A percentile compares a stretch with the other conserved stretches of the same genome.
Conservation (phyloP, 75 land plant genomes). For the Sequoiadendron giganteum region DNA sequence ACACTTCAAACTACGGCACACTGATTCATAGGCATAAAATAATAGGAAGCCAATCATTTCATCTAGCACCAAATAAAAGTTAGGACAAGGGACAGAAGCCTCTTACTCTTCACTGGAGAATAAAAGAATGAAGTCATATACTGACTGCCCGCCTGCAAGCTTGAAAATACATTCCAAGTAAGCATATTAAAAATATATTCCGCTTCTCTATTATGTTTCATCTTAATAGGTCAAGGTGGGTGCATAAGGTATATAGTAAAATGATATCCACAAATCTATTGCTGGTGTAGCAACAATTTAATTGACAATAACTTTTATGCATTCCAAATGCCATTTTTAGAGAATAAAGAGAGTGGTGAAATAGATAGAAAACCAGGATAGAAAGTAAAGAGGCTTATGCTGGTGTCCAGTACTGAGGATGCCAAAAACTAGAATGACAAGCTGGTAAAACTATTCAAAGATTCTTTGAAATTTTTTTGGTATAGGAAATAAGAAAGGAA, state of each 20-base stretch:
- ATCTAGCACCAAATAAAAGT: neutral
- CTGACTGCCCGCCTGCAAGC: slow-evolving; percentile 59
- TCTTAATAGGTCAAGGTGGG: neutral
- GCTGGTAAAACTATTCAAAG: neutral
- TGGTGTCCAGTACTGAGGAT: neutral
- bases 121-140: slow-evolving; percentile 48
- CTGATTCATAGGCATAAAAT: neutral
- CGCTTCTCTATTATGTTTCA: neutral
- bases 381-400: neutral
- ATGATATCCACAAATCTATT: neutral
- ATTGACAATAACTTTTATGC: neutral
- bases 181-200: slow-evolving; percentile 12
- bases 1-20: neutral
- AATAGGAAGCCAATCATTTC: neutral
- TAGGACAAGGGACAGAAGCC: slow-evolving; percentile 14
- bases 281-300: neutral
- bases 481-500: neutral
- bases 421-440: neutral
- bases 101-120: slow-evolving; percentile 67
- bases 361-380: neutral
- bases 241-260: neutral
- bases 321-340: neutral
- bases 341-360: neutral
- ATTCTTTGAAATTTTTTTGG: neutral
- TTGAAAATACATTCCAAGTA: slow-evolving; percentile 29